Evolutionary conservation across 257 asterid genomes (phyloP).

Genomic region (Rhazya stricta): DNA sequence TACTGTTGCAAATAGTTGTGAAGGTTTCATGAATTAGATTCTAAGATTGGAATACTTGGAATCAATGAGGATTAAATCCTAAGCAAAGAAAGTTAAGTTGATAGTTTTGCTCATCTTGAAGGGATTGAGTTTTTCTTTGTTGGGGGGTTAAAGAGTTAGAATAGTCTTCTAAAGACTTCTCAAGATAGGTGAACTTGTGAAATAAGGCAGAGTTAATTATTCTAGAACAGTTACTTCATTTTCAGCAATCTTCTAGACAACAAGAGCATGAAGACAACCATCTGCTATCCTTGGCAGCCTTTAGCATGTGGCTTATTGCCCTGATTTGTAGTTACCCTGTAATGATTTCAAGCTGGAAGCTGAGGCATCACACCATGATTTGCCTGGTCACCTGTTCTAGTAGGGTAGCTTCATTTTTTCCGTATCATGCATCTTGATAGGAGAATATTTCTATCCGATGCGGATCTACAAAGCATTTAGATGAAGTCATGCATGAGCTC

Average conservation of each 20-base stretch:
- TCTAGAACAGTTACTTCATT: not conserved
- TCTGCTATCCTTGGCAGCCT: not conserved
- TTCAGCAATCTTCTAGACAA: not conserved
- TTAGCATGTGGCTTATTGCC: not conserved
- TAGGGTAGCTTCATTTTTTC: not conserved
- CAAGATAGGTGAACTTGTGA: not conserved
- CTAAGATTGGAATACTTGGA: no score
- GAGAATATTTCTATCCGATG: not conserved
- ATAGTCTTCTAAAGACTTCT: not conserved
- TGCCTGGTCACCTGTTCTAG: not conserved
- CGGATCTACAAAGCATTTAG: not conserved
- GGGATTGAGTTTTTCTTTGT: not conserved
- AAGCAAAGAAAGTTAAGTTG: not conserved
- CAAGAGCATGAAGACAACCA: not conserved
- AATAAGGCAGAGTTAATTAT: not conserved
- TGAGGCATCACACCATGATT: not conserved
- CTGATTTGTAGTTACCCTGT: not conserved
- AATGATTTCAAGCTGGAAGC: not conserved
- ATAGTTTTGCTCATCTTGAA: not conserved
- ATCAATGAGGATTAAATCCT: no score
- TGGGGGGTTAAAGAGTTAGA: not conserved
- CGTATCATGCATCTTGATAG: not conserved
- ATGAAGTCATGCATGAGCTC: not conserved
- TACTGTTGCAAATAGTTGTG: not conserved
- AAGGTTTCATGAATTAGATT: not conserved